These are phyloP conservation scores for Rhododendron simsii DNA, from an alignment of 148 eudicot species.

Conservation along the genomic window DNA sequence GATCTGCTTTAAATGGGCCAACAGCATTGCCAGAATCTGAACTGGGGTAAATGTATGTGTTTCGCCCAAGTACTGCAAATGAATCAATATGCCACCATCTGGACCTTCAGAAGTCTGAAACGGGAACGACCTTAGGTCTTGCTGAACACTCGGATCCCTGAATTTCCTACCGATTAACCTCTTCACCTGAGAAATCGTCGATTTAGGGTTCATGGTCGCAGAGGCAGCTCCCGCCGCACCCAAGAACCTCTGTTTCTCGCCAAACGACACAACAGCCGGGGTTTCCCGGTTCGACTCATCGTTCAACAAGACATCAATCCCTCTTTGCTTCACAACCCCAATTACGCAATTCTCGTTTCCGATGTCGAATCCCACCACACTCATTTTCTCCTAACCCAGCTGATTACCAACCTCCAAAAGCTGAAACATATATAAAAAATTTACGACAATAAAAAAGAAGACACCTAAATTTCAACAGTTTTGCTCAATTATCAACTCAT, in stretches of 20 bases:
- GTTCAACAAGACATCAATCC: slow-evolving; percentile 81
- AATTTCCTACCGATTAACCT: slow-evolving; percentile 67
- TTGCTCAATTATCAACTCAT: neutral
- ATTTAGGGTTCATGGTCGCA: slow-evolving; percentile 76
- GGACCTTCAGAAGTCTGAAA: slow-evolving; percentile 72
- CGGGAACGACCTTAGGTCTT: slow-evolving; percentile 61
- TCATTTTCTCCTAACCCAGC: slow-evolving; percentile 31
- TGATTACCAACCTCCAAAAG: neutral
- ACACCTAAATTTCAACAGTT: neutral
- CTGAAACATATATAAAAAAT: neutral
- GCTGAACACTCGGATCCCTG: slow-evolving; percentile 50
- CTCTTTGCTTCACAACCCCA: slow-evolving; percentile 65
- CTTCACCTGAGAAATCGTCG: slow-evolving; percentile 86
- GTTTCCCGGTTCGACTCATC: slow-evolving; percentile 87
- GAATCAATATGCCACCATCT: slow-evolving; percentile 70
- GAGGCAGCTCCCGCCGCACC: slow-evolving; percentile 70
- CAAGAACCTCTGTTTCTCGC: slow-evolving; percentile 79
- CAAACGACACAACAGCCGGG: slow-evolving; percentile 82
- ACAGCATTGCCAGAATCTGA: slow-evolving; percentile 86
- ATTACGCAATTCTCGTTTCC: slow-evolving; percentile 95
- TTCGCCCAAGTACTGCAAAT: slow-evolving; percentile 55
- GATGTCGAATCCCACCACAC: slow-evolving; percentile 78
- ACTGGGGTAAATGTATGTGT: slow-evolving; percentile 61
- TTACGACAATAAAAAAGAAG: neutral
- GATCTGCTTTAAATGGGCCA: slow-evolving; percentile 72